phyloP scores from a whole-genome alignment of 352 stramenopile species.

The Pythium dissimile region DNA sequence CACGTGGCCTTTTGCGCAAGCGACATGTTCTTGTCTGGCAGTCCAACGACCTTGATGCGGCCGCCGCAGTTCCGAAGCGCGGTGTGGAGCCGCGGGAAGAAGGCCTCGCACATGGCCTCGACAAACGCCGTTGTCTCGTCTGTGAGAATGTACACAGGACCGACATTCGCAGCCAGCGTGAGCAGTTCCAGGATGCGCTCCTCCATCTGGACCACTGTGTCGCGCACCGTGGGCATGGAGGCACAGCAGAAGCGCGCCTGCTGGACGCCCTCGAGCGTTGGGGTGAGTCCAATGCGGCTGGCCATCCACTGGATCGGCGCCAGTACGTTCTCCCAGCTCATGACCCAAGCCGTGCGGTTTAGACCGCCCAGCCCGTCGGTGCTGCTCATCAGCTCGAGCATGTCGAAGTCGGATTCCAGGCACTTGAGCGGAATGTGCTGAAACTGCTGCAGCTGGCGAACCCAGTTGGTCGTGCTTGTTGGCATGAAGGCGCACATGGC shows the following conservation, averaged over 20 bases:
- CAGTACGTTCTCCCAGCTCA: constrained; percentile 59
- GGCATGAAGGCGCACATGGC: constrained; percentile 11
- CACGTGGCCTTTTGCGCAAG: constrained; percentile 36
- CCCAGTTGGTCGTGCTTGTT: constrained; percentile 21
- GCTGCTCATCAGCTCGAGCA: constrained; percentile 27
- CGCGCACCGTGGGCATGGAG: constrained; percentile 21
- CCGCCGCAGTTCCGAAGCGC: constrained; percentile 25
- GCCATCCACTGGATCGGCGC: constrained; percentile 37
- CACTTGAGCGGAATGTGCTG: constrained; percentile 14
- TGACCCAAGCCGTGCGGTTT: constrained; percentile 24
- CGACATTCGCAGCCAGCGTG: constrained; percentile 21
- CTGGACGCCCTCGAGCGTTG: constrained; percentile 23
- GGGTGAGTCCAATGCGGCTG: constrained; percentile 28
- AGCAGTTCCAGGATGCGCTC: constrained; percentile 33
- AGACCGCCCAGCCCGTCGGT: constrained; percentile 13
- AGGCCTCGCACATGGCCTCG: constrained; percentile 36
- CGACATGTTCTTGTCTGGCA: constrained; percentile 30
- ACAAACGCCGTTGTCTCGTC: constrained; percentile 37
- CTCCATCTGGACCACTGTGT: constrained; percentile 30
- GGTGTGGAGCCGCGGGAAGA: constrained; percentile 41
- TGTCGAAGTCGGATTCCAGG: constrained; percentile 22
- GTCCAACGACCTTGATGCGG: constrained; percentile 44
- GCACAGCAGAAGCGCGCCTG: constrained; percentile 17
- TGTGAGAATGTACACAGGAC: constrained; percentile 44
- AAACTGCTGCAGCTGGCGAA: constrained; percentile 23